Evolutionary conservation across 2,329 filamentous ascomycete genomes (phyloP), one percentile per base, ranked within the genome.

Genomic region (Neoascochyta sp.): DNA sequence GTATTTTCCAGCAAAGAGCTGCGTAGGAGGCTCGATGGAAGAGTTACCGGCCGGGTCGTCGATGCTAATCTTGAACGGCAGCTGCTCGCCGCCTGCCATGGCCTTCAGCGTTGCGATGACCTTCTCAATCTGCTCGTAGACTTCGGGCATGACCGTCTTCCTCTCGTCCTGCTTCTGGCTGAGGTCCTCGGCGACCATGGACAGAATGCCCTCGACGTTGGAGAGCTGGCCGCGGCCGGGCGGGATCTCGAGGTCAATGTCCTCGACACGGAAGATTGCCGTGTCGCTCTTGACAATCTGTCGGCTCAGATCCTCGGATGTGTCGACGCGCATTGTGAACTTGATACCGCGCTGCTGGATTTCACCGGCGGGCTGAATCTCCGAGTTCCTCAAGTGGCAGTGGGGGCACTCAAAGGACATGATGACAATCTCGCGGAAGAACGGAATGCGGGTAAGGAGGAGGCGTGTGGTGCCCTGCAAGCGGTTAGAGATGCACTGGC

Each of bases 41-140:
- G 88, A 95, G 72, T 98, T 98, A 32, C 92, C 92, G 1, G 89
- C 85, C 3, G 86, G 84, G 60, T 98, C 92, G 59, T 98, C 88
- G 26, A 95, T 71, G 22, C 79, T 83, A 27, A 98, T 67, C 28
- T 86, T 83, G 74, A 98, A 95, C 14, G 92, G 92, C 58, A 94
- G 89, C 5, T 74, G 74, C 16, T 81, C 73, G 27, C 88, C 85
- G 3, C 76, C 75, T 7, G 94, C 66, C 80, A 96, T 95, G 32
- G 81, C 76, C 36, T 78, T 75, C 9, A 88, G 75, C 47, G 80
- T 83, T 24, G 75, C 63, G 39, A 96, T 82, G 29, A 96, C 76
- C 27, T 79, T 78, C 39, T 81, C 79, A 13, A 98, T 72, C 61
- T 94, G 89, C 34, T 76, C 72, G 53, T 82, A 82, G 0, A 94